These are phyloP conservation scores for Pelargonium nanum DNA, from an alignment of 345 rosid genomes.

Conservation along the genomic window DNA sequence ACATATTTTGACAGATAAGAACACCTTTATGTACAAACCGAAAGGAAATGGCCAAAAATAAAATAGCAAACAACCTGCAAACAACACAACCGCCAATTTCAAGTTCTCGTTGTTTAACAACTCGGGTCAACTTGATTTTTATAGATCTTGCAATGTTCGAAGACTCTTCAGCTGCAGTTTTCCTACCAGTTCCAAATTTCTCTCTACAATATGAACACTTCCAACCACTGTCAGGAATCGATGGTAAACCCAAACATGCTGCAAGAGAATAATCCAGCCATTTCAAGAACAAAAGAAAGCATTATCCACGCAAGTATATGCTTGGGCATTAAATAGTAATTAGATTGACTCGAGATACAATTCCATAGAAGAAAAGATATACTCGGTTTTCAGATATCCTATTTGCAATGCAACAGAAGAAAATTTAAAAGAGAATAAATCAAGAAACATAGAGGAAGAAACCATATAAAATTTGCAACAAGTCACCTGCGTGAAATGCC, in stretches of 20 bases:
- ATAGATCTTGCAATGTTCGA: conserved; percentile 36
- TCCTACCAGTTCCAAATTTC: conserved; percentile 24
- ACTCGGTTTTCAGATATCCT: too few species aligned
- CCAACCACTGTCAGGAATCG: conserved; percentile 66
- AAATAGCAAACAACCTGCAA: conserved; percentile 58
- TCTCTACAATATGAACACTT: conserved; percentile 63
- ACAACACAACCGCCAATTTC: conserved; percentile 89
- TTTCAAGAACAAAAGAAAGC: conserved; percentile 9
- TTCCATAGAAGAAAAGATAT: too few species aligned
- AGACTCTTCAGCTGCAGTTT: conserved; percentile 29
- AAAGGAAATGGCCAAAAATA: not conserved
- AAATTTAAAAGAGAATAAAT: too few species aligned
- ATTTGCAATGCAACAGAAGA: too few species aligned
- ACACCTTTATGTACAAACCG: not conserved
- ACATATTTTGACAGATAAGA: not conserved
- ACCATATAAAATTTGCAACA: too few species aligned
- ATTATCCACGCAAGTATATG: not conserved
- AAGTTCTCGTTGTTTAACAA: conserved; percentile 60
- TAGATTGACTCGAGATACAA: too few species aligned
- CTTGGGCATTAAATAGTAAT: too few species aligned
- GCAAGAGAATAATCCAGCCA: conserved; percentile 27
- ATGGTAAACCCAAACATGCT: conserved; percentile 69
- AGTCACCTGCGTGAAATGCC: conserved; percentile 72
- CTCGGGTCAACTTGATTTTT: conserved; percentile 48
- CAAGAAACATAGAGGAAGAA: too few species aligned